Evolutionary conservation across 1,139 yeast genomes (phyloP), one percentile per base, ranked within the genome.

Genomic region (Eremothecium sinecaudum): DNA sequence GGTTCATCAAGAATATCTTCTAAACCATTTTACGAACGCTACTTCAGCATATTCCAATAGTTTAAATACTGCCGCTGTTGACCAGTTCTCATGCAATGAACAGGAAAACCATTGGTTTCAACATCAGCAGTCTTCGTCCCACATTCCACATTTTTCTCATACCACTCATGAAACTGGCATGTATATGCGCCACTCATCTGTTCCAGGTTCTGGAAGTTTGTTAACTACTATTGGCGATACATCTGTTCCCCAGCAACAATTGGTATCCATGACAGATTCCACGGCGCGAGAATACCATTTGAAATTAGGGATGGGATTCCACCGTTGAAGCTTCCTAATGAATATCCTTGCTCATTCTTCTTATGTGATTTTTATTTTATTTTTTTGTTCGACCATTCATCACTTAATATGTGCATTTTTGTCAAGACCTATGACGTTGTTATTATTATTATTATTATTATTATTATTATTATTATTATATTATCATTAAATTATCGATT

Each of bases 1-100:
- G 11, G 28, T 17, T n/a, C n/a, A n/a, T n/a, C 8, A 3, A 12
- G 17, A 25, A 26, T 18, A 22, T 9, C 26, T 14, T 22, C 18
- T 14, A 15, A n/a, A 9, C 31, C 13, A 26, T 7, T 14, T n/a
- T 7, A 19, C 13, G 31, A 32, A 21, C 31, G 27, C 15, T 21
- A 31, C 9, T 26, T 19, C 21, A 10, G 21, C n/a, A 23, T 23
- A 23, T n/a, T 7, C 8, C n/a, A 23, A 11, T 23, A 23, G 32
- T 36, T 43, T 40, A 44, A 49, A 39, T 41, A 40, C 29, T 32
- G 23, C 24, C 31, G 31, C 26, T 23, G 17, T 28, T 33, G 18
- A 29, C 25, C 21, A 19, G 9, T 19, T 19, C 10, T 7, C 21
- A 19, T 19, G n/a, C n/a, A n/a, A n/a, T n/a, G n/a, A n/a, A n/a